Evolutionary conservation across 768 basidiomycete genomes (phyloP).

Genomic region (Coprinopsis cinerea): DNA sequence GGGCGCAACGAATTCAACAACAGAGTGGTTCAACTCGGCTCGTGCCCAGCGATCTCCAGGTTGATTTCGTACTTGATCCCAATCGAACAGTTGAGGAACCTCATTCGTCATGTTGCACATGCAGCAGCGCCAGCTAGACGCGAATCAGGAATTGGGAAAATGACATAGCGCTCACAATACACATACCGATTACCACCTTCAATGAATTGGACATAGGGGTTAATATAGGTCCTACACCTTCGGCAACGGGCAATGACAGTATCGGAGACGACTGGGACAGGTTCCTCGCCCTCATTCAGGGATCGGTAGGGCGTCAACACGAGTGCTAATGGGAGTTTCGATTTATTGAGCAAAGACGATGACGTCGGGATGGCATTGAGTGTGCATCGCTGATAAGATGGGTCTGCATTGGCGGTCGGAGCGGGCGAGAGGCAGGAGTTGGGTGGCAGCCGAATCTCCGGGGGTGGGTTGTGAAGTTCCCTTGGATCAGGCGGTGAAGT

Average conservation of each 20-base stretch:
- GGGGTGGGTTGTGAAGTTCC: slow-evolving; percentile 75
- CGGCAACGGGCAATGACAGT: slow-evolving; percentile 95
- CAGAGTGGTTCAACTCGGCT: slow-evolving; percentile 87
- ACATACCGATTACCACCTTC: slow-evolving; percentile 88
- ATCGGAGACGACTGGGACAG: slow-evolving; percentile 87
- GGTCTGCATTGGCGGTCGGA: slow-evolving; percentile 77
- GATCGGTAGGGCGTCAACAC: slow-evolving; percentile 89
- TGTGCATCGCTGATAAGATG: slow-evolving; percentile 88
- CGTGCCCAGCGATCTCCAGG: slow-evolving; percentile 94
- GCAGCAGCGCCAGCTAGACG: slow-evolving; percentile 90
- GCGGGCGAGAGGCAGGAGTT: slow-evolving; percentile 75
- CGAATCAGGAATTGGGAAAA: background rate
- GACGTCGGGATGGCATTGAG: slow-evolving; percentile 92
- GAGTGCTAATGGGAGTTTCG: slow-evolving; percentile 85
- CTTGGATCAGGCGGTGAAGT: slow-evolving; percentile 89
- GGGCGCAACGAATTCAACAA: slow-evolving; percentile 96
- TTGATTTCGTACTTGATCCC: slow-evolving; percentile 91
- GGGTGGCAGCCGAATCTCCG: slow-evolving; percentile 85
- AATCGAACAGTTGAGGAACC: slow-evolving; percentile 96
- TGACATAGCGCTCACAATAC: background rate
- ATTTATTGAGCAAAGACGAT: slow-evolving; percentile 79
- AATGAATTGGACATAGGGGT: slow-evolving; percentile 96
- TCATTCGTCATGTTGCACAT: slow-evolving; percentile 99
- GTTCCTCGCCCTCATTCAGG: slow-evolving; percentile 74
- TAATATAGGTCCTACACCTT: slow-evolving; percentile 94